These are phyloP conservation scores for Hypocrella siamensis DNA, from an alignment of 2,329 filamentous ascomycete species.

Conservation along the genomic window DNA sequence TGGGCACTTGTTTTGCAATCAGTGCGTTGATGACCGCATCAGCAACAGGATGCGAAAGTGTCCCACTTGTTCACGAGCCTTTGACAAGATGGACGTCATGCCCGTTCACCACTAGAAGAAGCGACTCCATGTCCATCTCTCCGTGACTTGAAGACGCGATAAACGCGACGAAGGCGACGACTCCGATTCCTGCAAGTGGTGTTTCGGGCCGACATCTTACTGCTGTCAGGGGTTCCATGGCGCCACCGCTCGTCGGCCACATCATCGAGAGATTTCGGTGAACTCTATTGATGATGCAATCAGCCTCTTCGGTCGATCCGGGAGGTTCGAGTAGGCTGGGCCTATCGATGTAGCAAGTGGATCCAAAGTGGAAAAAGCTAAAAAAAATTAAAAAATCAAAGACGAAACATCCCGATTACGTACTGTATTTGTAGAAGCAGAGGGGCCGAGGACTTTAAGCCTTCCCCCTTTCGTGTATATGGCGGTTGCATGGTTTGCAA, in stretches of 20 bases:
- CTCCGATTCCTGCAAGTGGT: no score
- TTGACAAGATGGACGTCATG: slow-evolving; percentile 86
- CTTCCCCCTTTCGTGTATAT: no score
- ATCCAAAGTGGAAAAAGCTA: background rate
- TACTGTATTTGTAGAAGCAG: slow-evolving; percentile 11
- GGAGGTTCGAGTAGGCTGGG: no score
- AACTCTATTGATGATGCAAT: no score
- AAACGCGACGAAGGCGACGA: background rate
- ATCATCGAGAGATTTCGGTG: no score
- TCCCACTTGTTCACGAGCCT: slow-evolving; percentile 81
- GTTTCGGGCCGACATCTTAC: no score
- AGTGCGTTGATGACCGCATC: slow-evolving; percentile 80
- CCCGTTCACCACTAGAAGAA: slow-evolving; percentile 35
- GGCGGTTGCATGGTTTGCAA: background rate
- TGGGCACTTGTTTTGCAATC: slow-evolving; percentile 85
- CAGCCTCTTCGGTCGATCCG: no score
- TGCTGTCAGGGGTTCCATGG: no score
- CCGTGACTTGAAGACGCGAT: background rate
- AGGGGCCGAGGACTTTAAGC: slow-evolving; percentile 3
- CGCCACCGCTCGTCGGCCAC: no score
- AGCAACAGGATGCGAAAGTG: slow-evolving; percentile 87
- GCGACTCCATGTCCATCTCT: background rate
- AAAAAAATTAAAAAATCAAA: background rate
- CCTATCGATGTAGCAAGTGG: no score
- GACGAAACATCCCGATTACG: slow-evolving; percentile 8